These are phyloP conservation scores for Abortiporus biennis DNA, from an alignment of 1,284 basidiomycete genomes.

Conservation along the genomic window DNA sequence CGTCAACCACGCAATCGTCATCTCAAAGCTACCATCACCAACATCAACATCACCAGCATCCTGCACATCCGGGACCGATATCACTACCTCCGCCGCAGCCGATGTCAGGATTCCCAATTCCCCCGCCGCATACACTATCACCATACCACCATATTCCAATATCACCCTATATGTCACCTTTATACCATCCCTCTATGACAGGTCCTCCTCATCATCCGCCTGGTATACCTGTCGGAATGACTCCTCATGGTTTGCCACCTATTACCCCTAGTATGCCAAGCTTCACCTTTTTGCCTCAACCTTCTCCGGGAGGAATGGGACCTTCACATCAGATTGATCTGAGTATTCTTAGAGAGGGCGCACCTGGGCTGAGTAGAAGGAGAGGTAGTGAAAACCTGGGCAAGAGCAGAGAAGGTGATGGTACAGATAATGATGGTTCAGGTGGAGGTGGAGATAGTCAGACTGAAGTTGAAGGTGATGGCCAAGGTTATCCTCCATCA, in stretches of 20 bases:
- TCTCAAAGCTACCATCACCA: constrained; percentile 5
- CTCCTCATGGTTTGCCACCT: constrained; percentile 65
- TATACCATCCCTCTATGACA: constrained; percentile 27
- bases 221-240: constrained; percentile 34
- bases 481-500: constrained; percentile 2
- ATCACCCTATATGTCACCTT: constrained; percentile 25
- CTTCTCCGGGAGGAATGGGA: constrained; percentile 15
- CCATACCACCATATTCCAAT: constrained; percentile 18
- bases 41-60: constrained; percentile 30
- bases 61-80: constrained; percentile 66
- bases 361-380: background rate
- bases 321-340: background rate
- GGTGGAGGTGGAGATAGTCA: background rate
- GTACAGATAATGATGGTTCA: background rate
- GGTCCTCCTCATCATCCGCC: too few relatives aligned
- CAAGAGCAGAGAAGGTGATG: background rate
- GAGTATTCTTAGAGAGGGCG: constrained; percentile 2
- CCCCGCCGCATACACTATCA: constrained; percentile 27
- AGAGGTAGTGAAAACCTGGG: background rate
- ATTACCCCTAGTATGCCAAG: constrained; percentile 79
- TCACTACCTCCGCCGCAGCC: constrained; percentile 54
- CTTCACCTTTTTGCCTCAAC: constrained; percentile 59
- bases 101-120: constrained; percentile 35
- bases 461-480: background rate
- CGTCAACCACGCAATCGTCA: background rate